These are phyloP conservation scores for Suillus brevipes DNA, from an alignment of 768 basidiomycete genomes.

Conservation along the genomic window DNA sequence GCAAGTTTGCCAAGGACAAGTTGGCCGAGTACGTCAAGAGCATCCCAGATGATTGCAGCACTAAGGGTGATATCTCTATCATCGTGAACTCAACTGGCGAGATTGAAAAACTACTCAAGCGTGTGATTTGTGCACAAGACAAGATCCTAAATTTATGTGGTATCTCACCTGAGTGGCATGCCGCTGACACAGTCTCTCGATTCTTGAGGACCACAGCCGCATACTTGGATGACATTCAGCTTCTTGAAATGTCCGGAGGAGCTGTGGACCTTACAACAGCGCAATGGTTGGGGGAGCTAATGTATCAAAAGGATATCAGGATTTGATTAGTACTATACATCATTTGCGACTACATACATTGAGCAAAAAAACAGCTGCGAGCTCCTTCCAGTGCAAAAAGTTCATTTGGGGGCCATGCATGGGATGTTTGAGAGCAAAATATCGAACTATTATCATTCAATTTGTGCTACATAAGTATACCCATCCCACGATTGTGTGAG, in stretches of 20 bases:
- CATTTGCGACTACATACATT: neutral
- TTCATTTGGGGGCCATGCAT: neutral
- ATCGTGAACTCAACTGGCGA: neutral
- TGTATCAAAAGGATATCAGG: neutral
- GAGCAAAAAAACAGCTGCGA: neutral
- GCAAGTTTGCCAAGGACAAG: neutral
- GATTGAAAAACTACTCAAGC: neutral
- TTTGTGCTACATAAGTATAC: neutral
- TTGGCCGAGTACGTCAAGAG: neutral
- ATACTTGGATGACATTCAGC: neutral
- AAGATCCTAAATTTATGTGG: neutral
- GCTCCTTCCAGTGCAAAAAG: neutral
- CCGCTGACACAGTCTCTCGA: neutral
- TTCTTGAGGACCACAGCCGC: neutral
- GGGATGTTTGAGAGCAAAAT: neutral
- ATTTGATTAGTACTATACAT: neutral
- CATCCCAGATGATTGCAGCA: neutral
- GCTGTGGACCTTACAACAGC: neutral
- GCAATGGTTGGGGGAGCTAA: neutral
- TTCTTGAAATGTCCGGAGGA: neutral
- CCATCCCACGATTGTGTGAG: neutral
- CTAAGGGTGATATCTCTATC: neutral
- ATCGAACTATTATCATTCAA: slow-evolving; percentile 1
- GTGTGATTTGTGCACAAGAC: neutral
- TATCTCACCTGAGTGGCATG: neutral